Percentiles rank a stretch among this genome's conserved stretches.
Conservation (phyloP, 805 yeast genomes). For the Lipomyces starkeyi region DNA sequence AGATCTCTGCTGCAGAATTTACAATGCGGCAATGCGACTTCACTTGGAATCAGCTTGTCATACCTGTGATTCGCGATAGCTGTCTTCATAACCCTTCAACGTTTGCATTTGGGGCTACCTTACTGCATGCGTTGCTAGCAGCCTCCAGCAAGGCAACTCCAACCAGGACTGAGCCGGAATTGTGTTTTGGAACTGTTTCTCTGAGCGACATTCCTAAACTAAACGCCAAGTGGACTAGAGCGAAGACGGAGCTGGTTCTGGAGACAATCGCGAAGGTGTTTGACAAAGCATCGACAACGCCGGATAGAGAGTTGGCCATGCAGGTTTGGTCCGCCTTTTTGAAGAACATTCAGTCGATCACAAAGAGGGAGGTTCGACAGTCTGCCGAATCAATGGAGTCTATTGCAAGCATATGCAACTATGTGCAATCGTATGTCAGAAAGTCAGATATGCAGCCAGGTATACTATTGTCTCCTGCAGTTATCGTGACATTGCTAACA, state of each 20-base stretch:
- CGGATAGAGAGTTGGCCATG: neutral
- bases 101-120: constrained; percentile 7
- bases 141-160: constrained; percentile 8
- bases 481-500: constrained; percentile 3
- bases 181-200: constrained; percentile 17
- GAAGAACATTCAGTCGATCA: constrained; percentile 16
- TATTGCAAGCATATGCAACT: constrained; percentile 26
- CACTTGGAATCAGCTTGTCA: constrained; percentile 24
- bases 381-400: constrained; percentile 29
- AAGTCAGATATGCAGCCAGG: constrained; percentile 7
- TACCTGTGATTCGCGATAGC: constrained; percentile 24
- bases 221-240: constrained; percentile 30
- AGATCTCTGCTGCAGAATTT: constrained; percentile 9
- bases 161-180: constrained; percentile 16
- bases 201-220: constrained; percentile 22
- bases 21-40: constrained; percentile 17
- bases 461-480: neutral
- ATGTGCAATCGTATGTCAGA: constrained; percentile 9
- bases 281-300: constrained; percentile 13
- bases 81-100: constrained; percentile 14
- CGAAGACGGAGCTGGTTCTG: constrained; percentile 14
- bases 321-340: constrained; percentile 25
- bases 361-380: constrained; percentile 30
- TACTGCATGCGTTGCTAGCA: constrained; percentile 11
- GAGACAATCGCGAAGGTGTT: constrained; percentile 16